Evolutionary conservation across 2,329 filamentous ascomycete genomes (phyloP).

Genomic region (Xylogone sp.): DNA sequence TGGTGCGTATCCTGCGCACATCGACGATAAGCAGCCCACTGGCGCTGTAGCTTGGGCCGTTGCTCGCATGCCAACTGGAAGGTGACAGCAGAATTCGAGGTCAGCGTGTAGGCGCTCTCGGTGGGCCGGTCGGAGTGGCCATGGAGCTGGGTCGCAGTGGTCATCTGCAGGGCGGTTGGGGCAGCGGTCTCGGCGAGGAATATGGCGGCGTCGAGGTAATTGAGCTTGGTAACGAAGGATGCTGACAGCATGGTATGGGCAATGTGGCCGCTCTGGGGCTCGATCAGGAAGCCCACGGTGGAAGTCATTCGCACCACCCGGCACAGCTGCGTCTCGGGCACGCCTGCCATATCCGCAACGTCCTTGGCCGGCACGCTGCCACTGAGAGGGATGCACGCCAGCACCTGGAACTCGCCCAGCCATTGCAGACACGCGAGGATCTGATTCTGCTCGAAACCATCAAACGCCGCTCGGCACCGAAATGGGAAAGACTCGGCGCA

Average conservation of each 20-base stretch:
- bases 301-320: slow-evolving; percentile 32
- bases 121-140: too few species aligned
- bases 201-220: slow-evolving; percentile 33
- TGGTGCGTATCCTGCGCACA: slow-evolving; percentile 18
- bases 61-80: neutral
- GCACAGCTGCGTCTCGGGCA: slow-evolving; percentile 33
- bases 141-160: too few species aligned
- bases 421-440: slow-evolving; percentile 37
- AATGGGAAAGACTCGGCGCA: too few species aligned
- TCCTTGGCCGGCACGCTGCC: slow-evolving; percentile 34
- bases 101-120: too few species aligned
- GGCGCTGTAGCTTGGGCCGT: slow-evolving; percentile 24
- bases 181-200: slow-evolving; percentile 33
- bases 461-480: too few species aligned
- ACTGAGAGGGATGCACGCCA: slow-evolving; percentile 38
- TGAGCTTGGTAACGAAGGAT: slow-evolving; percentile 30
- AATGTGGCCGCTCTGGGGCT: slow-evolving; percentile 28
- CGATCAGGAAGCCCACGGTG: slow-evolving; percentile 32
- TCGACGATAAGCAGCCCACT: slow-evolving; percentile 29
- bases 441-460: slow-evolving; percentile 23
- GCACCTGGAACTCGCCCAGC: slow-evolving; percentile 40
- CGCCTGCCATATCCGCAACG: slow-evolving; percentile 35
- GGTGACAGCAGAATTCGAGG: too few species aligned
- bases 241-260: slow-evolving; percentile 36
- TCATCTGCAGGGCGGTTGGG: slow-evolving; percentile 33